Base-by-base conservation (phyloP, 2,329 filamentous ascomycete genomes). In the Helminthosporium solani region DNA sequence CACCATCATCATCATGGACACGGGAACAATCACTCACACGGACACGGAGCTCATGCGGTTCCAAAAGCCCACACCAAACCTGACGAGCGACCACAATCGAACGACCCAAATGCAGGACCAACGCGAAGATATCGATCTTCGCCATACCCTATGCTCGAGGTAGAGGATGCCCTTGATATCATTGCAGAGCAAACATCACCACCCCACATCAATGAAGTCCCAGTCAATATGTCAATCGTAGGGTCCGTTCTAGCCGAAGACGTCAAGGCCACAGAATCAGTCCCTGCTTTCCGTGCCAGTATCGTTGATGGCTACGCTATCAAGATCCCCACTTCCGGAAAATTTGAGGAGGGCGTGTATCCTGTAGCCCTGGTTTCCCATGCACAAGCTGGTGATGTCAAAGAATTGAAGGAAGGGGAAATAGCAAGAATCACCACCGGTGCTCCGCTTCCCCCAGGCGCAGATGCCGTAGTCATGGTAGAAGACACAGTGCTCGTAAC, bases 301-400 rank as follows among this genome's bases (percentile, higher is more conserved):
- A 97, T 96, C 33, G 94, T 99, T 0, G 94, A 99, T 68, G 94
- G 94, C 1, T 99, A 99, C 64, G 94, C 94, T 0, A 49, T 71
- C 34, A 64, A 60, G 37, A 67, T 70, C 2, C 68, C 68, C 2
- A 44, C 60, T 3, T 58, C 60, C 23, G 53, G 67, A 50, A 5
- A 78, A 80, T 42, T 73, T 74, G 23, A 88, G 39, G 88, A 86
- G 58, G 91, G 92, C 0, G 73, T 85, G 1, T 97, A 94, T 63
- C 90, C 92, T 0, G 92, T 99, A 12, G 84, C 86, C 0, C 86
- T 88, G 0, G 79, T 97, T 11, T 95, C 90, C 0, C 90, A 96
- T 65, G 94, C 94, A 9, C 82, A 89, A 14, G 83, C 90, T 0
- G 81, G 85, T 0, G 82, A 87, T 23, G 80, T 80, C 12, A 75